Evolutionary conservation across 1,284 basidiomycete genomes (phyloP).

Genomic region (Tremellales sp.): DNA sequence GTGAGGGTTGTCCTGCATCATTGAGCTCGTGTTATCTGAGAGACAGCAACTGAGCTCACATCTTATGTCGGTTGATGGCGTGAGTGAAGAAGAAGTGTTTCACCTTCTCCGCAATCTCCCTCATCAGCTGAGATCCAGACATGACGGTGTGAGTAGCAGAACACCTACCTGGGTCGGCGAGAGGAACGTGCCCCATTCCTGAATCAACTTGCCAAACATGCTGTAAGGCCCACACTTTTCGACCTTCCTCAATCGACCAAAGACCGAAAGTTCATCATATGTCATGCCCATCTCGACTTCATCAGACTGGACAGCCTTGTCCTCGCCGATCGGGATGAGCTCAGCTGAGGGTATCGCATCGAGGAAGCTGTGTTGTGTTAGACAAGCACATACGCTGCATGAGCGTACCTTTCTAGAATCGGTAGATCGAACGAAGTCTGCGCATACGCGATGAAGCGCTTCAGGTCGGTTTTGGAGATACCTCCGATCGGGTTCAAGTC

Average conservation of each 20-base stretch:
- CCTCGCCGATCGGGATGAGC: constrained; percentile 83
- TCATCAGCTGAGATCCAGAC: constrained; percentile 1
- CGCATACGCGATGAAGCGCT: constrained; percentile 89
- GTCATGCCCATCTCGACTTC: constrained; percentile 99
- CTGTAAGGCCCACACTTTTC: constrained; percentile 96
- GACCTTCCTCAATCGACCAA: constrained; percentile 88
- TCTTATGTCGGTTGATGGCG: constrained; percentile 96
- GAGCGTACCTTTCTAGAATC: constrained; percentile 66
- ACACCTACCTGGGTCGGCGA: constrained; percentile 68
- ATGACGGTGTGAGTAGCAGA: neutral
- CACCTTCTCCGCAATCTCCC: constrained; percentile 90
- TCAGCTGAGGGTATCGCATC: constrained; percentile 92
- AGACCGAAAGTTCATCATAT: constrained; percentile 92
- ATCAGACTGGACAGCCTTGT: constrained; percentile 90
- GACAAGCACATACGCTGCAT: neutral
- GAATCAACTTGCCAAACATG: constrained; percentile 89
- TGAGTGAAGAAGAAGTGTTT: constrained; percentile 97
- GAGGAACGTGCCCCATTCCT: constrained; percentile 76
- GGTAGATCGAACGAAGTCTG: constrained; percentile 75
- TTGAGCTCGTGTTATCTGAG: constrained; percentile 3
- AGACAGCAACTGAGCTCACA: constrained; percentile 52
- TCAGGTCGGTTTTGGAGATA: constrained; percentile 96
- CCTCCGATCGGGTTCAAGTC: constrained; percentile 98
- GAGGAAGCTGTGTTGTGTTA: constrained; percentile 67
- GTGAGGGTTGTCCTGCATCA: constrained; percentile 73